These are phyloP conservation scores for Crotalaria pallida DNA, from an alignment of 306 rosid species.

Conservation along the genomic window DNA sequence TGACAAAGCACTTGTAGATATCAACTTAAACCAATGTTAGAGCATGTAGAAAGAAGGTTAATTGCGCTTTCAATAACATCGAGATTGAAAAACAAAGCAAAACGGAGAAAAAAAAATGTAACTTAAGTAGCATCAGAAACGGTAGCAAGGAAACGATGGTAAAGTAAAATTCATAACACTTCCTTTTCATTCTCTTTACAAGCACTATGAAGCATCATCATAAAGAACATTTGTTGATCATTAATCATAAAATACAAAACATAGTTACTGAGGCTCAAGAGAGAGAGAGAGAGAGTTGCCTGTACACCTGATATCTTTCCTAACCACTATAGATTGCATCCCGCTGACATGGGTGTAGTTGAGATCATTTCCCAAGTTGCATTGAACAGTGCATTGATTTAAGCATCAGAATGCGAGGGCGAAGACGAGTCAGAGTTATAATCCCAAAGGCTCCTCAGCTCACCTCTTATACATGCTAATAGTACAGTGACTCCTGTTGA, in stretches of 20 bases:
- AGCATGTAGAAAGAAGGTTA: neutral
- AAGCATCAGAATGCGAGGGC: conserved; percentile 23
- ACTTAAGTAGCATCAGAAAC: neutral
- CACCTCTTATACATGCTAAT: conserved; percentile 67
- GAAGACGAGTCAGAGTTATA: conserved; percentile 32
- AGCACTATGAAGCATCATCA: neutral
- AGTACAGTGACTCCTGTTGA: conserved; percentile 50
- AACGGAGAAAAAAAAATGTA: neutral
- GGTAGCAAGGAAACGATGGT: neutral
- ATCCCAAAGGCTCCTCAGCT: conserved; percentile 60
- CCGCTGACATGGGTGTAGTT: neutral
- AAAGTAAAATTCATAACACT: neutral
- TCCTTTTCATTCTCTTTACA: neutral
- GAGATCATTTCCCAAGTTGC: neutral
- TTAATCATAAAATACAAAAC: neutral
- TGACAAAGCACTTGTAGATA: too few relatives aligned
- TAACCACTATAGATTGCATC: neutral
- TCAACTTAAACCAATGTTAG: too few relatives aligned
- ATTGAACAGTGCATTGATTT: neutral
- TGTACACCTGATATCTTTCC: conserved; percentile 10
- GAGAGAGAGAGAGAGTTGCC: neutral
- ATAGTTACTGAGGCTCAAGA: neutral
- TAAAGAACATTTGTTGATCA: neutral
- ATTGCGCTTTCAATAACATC: neutral
- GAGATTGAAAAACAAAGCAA: neutral